These are phyloP conservation scores for Coemansia sp. DNA, from an alignment of 192 early-diverging fungal genomes.

Conservation along the genomic window DNA sequence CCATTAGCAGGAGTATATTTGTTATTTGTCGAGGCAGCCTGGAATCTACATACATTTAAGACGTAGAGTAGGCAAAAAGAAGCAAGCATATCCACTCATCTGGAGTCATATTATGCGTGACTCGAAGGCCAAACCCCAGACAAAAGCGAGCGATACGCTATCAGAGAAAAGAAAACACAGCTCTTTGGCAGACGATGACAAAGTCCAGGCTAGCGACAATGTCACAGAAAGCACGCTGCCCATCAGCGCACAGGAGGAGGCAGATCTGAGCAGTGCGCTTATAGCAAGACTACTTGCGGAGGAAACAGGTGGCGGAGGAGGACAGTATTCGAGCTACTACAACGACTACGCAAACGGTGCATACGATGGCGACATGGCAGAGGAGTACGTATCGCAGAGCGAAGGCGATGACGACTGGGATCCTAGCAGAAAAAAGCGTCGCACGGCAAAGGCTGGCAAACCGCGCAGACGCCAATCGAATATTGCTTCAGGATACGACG, in stretches of 20 bases:
- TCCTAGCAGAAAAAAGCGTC: conserved; percentile 40
- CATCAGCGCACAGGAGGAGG: conserved; percentile 72
- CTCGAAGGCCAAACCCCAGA: background rate
- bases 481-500: background rate
- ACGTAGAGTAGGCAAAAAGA: too few species aligned
- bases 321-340: conserved; percentile 59
- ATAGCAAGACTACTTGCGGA: conserved; percentile 78
- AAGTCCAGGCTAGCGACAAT: background rate
- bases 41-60: too few species aligned
- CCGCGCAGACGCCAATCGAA: conserved; percentile 19
- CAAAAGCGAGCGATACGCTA: background rate
- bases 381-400: conserved; percentile 47
- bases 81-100: too few species aligned
- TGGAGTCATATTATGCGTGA: background rate
- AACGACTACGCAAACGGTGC: conserved; percentile 46
- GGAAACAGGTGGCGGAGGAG: conserved; percentile 58
- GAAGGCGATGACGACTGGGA: conserved; percentile 53
- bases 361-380: conserved; percentile 40
- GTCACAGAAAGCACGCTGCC: conserved; percentile 6
- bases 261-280: conserved; percentile 75
- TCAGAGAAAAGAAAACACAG: conserved; percentile 6
- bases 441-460: conserved; percentile 29
- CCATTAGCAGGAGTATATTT: too few species aligned
- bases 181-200: background rate
- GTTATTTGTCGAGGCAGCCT: too few species aligned